These are phyloP conservation scores for Tylopilus sp. DNA, from an alignment of 1,284 basidiomycete genomes.

Conservation along the genomic window DNA sequence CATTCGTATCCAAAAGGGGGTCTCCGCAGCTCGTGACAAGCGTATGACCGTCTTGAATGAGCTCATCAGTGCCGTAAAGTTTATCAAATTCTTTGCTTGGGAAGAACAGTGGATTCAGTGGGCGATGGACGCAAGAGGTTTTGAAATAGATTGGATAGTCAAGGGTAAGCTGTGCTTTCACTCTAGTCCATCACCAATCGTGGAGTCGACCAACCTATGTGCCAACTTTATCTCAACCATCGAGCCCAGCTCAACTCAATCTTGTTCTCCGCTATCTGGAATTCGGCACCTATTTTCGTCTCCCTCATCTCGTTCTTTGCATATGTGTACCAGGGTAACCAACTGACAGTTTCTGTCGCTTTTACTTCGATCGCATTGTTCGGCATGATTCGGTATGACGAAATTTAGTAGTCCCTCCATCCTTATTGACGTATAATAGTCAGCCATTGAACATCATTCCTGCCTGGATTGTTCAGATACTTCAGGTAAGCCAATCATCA, in stretches of 20 bases:
- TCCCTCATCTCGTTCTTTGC: slow-evolving; percentile 64
- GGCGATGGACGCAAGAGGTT: slow-evolving; percentile 51
- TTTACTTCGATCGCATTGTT: slow-evolving; percentile 76
- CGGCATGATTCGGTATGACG: slow-evolving; percentile 56
- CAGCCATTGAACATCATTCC: slow-evolving; percentile 70
- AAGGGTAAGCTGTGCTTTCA: slow-evolving; percentile 43
- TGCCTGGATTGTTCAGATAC: slow-evolving; percentile 49
- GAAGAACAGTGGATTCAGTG: slow-evolving; percentile 69
- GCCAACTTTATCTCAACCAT: neutral
- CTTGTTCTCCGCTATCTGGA: slow-evolving; percentile 62
- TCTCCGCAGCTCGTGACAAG: slow-evolving; percentile 72
- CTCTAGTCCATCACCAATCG: neutral
- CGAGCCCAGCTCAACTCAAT: slow-evolving; percentile 61
- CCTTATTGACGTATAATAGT: slow-evolving; percentile 24
- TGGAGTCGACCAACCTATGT: neutral
- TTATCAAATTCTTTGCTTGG: slow-evolving; percentile 87
- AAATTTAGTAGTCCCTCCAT: neutral
- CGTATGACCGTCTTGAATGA: slow-evolving; percentile 85
- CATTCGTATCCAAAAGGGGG: slow-evolving; percentile 67
- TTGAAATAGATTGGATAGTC: slow-evolving; percentile 67
- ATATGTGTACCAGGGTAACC: slow-evolving; percentile 59
- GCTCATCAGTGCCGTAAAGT: slow-evolving; percentile 74
- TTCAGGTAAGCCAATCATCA: slow-evolving; percentile 20
- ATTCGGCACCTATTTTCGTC: slow-evolving; percentile 60
- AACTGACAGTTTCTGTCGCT: slow-evolving; percentile 61